Percentiles rank a stretch among this genome's conserved stretches.
Conservation (phyloP, 345 rosid species). For the Hevea brasiliensis region DNA sequence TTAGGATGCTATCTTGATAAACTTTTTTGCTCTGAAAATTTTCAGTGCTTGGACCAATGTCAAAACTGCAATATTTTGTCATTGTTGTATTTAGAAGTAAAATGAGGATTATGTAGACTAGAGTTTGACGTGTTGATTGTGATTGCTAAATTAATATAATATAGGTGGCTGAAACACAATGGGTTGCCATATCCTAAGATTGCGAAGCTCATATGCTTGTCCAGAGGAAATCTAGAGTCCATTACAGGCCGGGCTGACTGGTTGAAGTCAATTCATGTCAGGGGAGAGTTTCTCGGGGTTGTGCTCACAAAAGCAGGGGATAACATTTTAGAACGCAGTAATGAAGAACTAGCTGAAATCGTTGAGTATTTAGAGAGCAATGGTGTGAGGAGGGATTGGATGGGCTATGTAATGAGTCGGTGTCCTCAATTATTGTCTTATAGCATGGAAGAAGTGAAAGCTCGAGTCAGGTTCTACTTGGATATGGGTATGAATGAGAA, state of each 20-base stretch:
- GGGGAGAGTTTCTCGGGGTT: conserved; percentile 65
- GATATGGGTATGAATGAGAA: conserved; percentile 77
- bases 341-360: conserved; percentile 54
- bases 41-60: not conserved
- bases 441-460: conserved; percentile 62
- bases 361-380: conserved; percentile 68
- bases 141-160: conserved; percentile 16
- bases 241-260: conserved; percentile 56
- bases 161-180: conserved; percentile 95
- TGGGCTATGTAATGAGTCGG: conserved; percentile 77
- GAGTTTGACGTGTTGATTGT: conserved; percentile 17
- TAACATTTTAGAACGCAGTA: conserved; percentile 50
- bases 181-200: conserved; percentile 65
- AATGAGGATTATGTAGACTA: not conserved
- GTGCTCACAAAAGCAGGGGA: conserved; percentile 66
- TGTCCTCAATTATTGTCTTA: conserved; percentile 64
- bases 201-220: conserved; percentile 65
- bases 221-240: conserved; percentile 66
- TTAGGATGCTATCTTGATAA: not conserved
- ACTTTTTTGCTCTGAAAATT: not conserved
- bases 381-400: conserved; percentile 84
- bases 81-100: not conserved
- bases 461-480: conserved; percentile 64
- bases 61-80: not conserved
- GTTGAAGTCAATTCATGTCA: conserved; percentile 78